phyloP scores from a whole-genome alignment of 169 alveolate genomes.

The Eimeria tenella region DNA sequence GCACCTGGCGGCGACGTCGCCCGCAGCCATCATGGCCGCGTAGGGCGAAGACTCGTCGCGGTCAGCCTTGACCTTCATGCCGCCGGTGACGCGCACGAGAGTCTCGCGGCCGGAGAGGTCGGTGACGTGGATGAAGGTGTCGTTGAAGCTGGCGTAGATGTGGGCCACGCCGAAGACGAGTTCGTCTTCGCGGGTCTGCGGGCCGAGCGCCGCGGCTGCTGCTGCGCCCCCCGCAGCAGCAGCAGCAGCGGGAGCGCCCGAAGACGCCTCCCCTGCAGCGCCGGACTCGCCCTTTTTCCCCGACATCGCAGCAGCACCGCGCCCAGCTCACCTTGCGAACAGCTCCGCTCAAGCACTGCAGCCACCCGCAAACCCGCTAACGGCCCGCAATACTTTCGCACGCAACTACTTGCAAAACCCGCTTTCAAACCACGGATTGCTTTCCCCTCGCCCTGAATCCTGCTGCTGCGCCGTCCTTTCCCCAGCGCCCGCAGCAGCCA shows the following conservation, averaged over 20 bases:
- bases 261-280: too few relatives aligned
- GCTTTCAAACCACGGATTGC: too few relatives aligned
- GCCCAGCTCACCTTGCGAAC: too few relatives aligned
- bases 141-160: conserved; percentile 99
- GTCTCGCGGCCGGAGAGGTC: conserved; percentile 99
- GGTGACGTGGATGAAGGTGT: conserved; percentile 99
- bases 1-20: conserved; percentile 97
- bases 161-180: conserved; percentile 99
- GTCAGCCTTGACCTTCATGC: conserved; percentile 99
- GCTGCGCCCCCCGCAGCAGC: conserved; percentile 82
- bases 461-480: too few relatives aligned
- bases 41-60: conserved; percentile 99
- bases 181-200: conserved; percentile 94
- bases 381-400: too few relatives aligned
- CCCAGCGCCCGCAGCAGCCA: too few relatives aligned
- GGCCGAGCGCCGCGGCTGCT: conserved; percentile 82
- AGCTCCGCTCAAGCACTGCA: too few relatives aligned
- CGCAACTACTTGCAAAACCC: too few relatives aligned
- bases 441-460: too few relatives aligned
- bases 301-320: conserved; percentile 26
- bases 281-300: background rate
- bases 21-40: conserved; percentile 99
- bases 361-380: too few relatives aligned
- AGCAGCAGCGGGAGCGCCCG: conserved; percentile 55
- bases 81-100: conserved; percentile 99